phyloP scores from a whole-genome alignment of 345 rosid genomes.

The Turnera subulata region DNA sequence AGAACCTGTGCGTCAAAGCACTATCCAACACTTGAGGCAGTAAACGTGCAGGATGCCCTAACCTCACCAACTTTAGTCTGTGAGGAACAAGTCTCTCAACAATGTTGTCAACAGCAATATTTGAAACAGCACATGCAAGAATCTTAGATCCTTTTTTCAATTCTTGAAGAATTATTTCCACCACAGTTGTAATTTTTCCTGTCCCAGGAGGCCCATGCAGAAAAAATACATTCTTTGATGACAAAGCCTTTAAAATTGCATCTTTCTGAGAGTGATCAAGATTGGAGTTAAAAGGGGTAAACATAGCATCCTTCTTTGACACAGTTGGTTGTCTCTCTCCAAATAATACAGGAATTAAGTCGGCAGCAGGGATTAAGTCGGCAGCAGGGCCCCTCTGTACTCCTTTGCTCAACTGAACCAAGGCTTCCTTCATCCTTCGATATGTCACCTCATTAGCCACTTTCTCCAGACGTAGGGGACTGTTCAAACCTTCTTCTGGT shows the following conservation, averaged over 20 bases:
- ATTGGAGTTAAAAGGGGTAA: conserved; percentile 59
- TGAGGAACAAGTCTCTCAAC: conserved; percentile 93
- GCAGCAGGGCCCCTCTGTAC: conserved; percentile 85
- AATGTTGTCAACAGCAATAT: conserved; percentile 96
- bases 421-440: conserved; percentile 88
- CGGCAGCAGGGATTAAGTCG: too few relatives aligned
- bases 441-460: conserved; percentile 96
- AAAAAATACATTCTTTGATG: conserved; percentile 79
- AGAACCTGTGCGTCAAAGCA: conserved; percentile 96
- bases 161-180: conserved; percentile 90
- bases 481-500: conserved; percentile 82
- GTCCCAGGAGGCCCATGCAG: conserved; percentile 99
- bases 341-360: conserved; percentile 76
- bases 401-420: conserved; percentile 81
- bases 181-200: conserved; percentile 96
- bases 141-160: conserved; percentile 92
- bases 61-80: conserved; percentile 84
- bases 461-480: conserved; percentile 78
- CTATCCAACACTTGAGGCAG: conserved; percentile 90
- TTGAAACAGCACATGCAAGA: conserved; percentile 97
- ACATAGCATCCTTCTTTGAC: conserved; percentile 50
- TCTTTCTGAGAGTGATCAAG: conserved; percentile 95
- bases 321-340: conserved; percentile 64
- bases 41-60: conserved; percentile 95
- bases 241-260: conserved; percentile 74